Conservation (phyloP, 805 yeast genomes). For the Nakazawaea holstii region DNA sequence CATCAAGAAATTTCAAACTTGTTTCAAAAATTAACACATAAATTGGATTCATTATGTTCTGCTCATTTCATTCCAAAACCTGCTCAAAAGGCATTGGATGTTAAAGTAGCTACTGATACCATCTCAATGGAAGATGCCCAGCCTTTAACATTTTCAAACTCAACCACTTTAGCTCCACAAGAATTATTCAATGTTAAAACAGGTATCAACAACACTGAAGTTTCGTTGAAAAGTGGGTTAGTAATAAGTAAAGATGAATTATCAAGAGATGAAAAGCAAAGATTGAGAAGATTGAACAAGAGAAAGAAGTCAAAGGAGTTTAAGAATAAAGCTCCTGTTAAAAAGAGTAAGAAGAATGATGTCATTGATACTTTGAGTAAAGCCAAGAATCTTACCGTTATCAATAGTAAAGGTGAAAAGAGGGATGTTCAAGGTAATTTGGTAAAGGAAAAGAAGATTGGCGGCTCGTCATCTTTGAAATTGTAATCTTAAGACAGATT, state of each 20-base stretch:
- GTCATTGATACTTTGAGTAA: conserved; percentile 66
- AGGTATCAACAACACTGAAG: conserved; percentile 45
- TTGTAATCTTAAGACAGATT: neutral
- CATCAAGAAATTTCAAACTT: conserved; percentile 75
- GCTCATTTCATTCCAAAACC: conserved; percentile 94
- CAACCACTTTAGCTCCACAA: conserved; percentile 86
- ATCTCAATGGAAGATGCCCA: conserved; percentile 95
- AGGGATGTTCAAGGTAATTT: conserved; percentile 68
- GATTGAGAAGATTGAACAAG: conserved; percentile 82
- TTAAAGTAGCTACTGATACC: conserved; percentile 78
- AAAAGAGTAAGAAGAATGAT: conserved; percentile 52
- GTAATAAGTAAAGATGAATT: conserved; percentile 79
- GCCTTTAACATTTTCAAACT: conserved; percentile 75
- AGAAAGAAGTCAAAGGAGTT: conserved; percentile 63
- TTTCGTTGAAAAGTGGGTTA: conserved; percentile 69
- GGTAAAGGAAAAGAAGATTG: conserved; percentile 33
- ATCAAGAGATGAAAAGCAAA: conserved; percentile 77
- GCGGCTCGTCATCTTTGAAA: conserved; percentile 6
- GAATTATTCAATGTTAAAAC: conserved; percentile 64
- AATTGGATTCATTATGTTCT: conserved; percentile 85
- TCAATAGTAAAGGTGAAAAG: conserved; percentile 71
- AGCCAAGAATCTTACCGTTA: conserved; percentile 73
- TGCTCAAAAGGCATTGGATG: conserved; percentile 68
- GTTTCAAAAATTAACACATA: conserved; percentile 57
- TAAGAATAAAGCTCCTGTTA: conserved; percentile 31